Percentiles rank a stretch among this genome's conserved stretches.
Evolutionary conservation across 129 eudicot species (phyloP).

Genomic region (Centaurea solstitialis): DNA sequence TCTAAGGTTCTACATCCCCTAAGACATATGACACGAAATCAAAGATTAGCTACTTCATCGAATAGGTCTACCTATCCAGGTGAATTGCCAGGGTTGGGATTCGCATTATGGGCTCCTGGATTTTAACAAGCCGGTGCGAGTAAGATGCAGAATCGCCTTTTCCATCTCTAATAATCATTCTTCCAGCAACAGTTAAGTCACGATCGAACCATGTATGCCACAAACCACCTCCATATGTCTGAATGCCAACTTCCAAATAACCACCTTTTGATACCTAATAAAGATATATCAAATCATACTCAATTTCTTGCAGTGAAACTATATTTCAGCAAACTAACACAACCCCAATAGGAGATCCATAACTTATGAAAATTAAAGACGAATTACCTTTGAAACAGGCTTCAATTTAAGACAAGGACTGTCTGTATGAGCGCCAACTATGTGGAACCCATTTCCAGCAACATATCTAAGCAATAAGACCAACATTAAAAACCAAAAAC

Average conservation of each 20-base stretch:
- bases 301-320: background rate
- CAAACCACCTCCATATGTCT: conserved; percentile 92
- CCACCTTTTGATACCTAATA: conserved; percentile 74
- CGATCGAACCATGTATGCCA: conserved; percentile 99
- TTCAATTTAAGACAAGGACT: conserved; percentile 91
- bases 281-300: conserved; percentile 12
- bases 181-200: conserved; percentile 88
- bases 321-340: background rate
- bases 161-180: conserved; percentile 70
- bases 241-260: conserved; percentile 89
- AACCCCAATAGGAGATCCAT: background rate
- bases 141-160: conserved; percentile 64
- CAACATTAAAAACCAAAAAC: conserved; percentile 8
- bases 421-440: conserved; percentile 96
- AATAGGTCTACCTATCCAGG: conserved; percentile 46
- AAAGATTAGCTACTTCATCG: background rate
- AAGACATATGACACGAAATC: background rate
- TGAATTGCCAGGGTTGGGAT: conserved; percentile 95
- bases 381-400: conserved; percentile 81
- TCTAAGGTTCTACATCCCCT: background rate
- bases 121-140: conserved; percentile 78
- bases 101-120: conserved; percentile 88
- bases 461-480: conserved; percentile 51
- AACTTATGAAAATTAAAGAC: background rate
- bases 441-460: conserved; percentile 91